Evolutionary conservation across 2,329 filamentous ascomycete genomes (phyloP).

Genomic region (Calonectria pseudoreteaudii): DNA sequence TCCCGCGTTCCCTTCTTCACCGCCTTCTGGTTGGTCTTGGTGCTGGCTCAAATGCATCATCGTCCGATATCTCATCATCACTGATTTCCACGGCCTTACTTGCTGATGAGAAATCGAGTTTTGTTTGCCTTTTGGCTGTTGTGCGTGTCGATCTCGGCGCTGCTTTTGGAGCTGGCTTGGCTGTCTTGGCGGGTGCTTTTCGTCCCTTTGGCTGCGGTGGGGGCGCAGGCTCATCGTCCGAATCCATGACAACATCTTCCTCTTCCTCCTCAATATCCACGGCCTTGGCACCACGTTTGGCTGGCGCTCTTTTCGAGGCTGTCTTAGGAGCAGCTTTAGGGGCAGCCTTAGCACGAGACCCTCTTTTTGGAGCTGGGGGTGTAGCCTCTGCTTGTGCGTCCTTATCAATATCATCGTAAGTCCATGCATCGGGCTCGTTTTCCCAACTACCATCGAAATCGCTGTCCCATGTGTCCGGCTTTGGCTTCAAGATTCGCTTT

Average conservation of each 20-base stretch:
- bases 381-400: constrained; percentile 41
- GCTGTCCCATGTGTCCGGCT: constrained; percentile 87
- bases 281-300: constrained; percentile 53
- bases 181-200: constrained; percentile 36
- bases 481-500: constrained; percentile 71
- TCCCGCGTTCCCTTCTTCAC: constrained; percentile 22
- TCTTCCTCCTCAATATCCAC: constrained; percentile 49
- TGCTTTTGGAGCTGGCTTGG: constrained; percentile 4
- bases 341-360: constrained; percentile 51
- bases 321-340: constrained; percentile 57
- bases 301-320: constrained; percentile 60
- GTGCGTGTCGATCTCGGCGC: constrained; percentile 15
- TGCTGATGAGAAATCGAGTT: constrained; percentile 52
- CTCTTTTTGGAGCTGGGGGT: constrained; percentile 46
- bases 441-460: constrained; percentile 90
- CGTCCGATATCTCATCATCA: constrained; percentile 74
- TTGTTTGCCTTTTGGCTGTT: constrained; percentile 48
- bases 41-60: constrained; percentile 69
- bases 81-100: constrained; percentile 67
- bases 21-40: constrained; percentile 50
- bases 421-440: constrained; percentile 74
- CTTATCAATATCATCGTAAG: constrained; percentile 45
- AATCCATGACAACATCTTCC: constrained; percentile 66
- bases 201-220: constrained; percentile 49
- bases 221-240: constrained; percentile 55